Conservation (phyloP, 805 yeast genomes). For the Priceomyces carsonii region DNA sequence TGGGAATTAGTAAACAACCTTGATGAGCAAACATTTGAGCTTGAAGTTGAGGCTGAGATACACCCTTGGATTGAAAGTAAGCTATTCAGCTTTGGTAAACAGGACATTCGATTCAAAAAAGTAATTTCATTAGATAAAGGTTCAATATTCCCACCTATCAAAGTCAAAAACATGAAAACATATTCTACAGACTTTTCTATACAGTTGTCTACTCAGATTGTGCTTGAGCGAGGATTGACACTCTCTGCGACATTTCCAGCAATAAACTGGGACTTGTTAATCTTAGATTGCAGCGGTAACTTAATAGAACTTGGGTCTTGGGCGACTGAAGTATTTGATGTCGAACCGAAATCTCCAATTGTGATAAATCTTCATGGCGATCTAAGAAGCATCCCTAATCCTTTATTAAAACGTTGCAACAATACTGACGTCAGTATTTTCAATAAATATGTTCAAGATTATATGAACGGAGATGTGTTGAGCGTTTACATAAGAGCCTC, state of each 20-base stretch:
- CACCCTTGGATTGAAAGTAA: conserved; percentile 17
- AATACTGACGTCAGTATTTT: conserved; percentile 17
- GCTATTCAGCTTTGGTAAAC: conserved; percentile 15
- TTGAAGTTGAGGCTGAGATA: conserved; percentile 24
- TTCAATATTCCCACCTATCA: conserved; percentile 15
- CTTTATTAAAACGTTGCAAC: conserved; percentile 19
- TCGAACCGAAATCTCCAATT: conserved; percentile 16
- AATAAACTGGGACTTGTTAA: conserved; percentile 27
- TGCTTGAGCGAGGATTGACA: conserved; percentile 15
- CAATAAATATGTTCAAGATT: conserved; percentile 19
- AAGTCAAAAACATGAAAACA: conserved; percentile 14
- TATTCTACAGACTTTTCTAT: conserved; percentile 10
- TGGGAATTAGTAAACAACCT: conserved; percentile 16
- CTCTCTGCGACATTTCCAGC: conserved; percentile 16
- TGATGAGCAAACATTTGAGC: conserved; percentile 14
- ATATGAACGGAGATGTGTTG: conserved; percentile 17
- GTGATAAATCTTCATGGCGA: conserved; percentile 19
- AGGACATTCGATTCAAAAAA: conserved; percentile 16
- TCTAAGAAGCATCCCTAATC: conserved; percentile 18
- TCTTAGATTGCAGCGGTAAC: conserved; percentile 24
- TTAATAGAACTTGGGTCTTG: conserved; percentile 25
- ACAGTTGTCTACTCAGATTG: conserved; percentile 10
- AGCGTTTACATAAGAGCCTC: conserved; percentile 18
- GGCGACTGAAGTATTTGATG: conserved; percentile 14
- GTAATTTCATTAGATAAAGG: conserved; percentile 9